These are phyloP conservation scores for Ilyonectria destructans DNA, from an alignment of 2,329 filamentous ascomycete species.

Conservation along the genomic window DNA sequence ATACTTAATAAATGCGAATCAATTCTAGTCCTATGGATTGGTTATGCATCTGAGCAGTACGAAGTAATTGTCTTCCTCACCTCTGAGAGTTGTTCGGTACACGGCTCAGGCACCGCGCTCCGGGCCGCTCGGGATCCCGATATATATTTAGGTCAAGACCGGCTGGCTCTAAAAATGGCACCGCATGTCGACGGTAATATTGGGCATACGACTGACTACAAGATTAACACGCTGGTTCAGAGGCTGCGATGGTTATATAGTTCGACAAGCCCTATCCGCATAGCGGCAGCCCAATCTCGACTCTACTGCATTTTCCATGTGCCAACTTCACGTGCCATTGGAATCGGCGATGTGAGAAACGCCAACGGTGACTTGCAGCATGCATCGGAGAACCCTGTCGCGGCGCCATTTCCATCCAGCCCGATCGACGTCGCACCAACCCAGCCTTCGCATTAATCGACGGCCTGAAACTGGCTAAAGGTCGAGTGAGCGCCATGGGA, in stretches of 20 bases:
- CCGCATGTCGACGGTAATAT: background rate
- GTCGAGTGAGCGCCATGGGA: background rate
- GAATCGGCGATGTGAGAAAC: background rate
- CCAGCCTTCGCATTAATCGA: constrained; percentile 1
- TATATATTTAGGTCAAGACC: background rate
- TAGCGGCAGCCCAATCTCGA: background rate
- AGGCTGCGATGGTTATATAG: background rate
- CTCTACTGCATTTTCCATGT: background rate
- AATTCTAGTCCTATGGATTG: too few relatives aligned
- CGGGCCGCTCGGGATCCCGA: background rate
- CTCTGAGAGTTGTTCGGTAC: background rate
- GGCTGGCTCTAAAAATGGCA: background rate
- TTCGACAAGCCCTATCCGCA: background rate
- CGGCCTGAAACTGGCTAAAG: background rate
- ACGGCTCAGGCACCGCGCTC: background rate
- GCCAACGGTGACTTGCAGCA: constrained; percentile 11
- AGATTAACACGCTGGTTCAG: background rate
- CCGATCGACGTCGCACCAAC: background rate
- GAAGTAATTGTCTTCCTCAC: background rate
- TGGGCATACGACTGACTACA: background rate
- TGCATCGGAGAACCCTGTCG: constrained; percentile 2
- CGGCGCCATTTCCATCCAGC: background rate
- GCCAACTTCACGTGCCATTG: background rate
- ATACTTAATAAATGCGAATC: too few relatives aligned
- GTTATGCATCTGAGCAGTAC: too few relatives aligned